Conservation (phyloP, 2,329 filamentous ascomycete species). For the Phyllosticta citriasiana region DNA sequence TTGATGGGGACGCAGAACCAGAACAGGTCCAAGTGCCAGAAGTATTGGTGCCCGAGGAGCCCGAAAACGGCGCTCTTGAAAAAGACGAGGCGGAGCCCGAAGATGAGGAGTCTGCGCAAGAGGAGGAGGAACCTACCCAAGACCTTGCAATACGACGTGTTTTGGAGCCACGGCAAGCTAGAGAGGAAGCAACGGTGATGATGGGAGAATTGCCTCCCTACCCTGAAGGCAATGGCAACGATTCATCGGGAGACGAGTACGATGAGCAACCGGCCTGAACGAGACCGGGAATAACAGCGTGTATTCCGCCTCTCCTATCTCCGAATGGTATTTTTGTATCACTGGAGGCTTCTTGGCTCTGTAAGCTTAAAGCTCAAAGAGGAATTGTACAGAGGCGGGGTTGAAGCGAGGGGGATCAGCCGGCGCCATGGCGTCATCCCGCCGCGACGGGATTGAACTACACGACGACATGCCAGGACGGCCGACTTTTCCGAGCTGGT, state of each 20-base stretch:
- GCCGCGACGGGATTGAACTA: neutral
- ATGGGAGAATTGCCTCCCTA: neutral
- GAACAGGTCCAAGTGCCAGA: neutral
- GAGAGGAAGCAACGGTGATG: neutral
- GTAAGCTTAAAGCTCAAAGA: neutral
- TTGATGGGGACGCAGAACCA: neutral
- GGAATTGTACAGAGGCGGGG: neutral
- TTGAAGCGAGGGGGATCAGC: slow-evolving; percentile 7
- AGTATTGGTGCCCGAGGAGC: neutral
- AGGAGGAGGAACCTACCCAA: too few species aligned
- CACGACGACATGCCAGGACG: neutral
- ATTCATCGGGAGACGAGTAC: neutral
- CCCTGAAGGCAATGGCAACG: neutral
- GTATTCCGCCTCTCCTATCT: neutral
- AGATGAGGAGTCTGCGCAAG: too few species aligned
- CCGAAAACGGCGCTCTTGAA: neutral
- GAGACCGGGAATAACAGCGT: neutral
- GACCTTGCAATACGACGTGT: neutral
- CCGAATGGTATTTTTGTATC: neutral
- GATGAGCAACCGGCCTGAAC: neutral
- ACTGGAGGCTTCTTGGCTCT: neutral
- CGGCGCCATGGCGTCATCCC: slow-evolving; percentile 7
- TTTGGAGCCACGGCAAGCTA: neutral
- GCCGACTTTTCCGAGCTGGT: neutral
- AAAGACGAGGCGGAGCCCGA: neutral